These are phyloP conservation scores for Pseudotsuga menziesii DNA, from an alignment of 75 land plant species.

Conservation along the genomic window DNA sequence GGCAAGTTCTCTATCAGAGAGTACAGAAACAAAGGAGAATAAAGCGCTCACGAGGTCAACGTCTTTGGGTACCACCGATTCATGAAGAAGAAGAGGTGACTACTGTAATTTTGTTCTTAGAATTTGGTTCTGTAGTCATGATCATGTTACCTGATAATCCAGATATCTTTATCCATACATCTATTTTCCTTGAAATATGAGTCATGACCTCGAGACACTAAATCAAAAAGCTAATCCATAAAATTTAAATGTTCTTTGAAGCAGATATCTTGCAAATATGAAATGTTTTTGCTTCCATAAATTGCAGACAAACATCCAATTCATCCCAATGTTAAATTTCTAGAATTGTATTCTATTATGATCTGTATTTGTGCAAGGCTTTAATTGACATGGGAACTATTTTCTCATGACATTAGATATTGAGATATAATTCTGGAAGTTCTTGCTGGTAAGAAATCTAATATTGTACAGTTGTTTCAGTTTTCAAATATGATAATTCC, in stretches of 20 bases:
- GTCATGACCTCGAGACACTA: not conserved
- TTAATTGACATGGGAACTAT: not conserved
- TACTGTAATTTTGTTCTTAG: not conserved
- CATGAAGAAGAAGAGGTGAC: conserved; percentile 84
- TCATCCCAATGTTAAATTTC: no score
- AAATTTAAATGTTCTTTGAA: not conserved
- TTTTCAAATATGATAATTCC: not conserved
- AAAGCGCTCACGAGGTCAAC: conserved; percentile 88
- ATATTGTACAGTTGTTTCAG: not conserved
- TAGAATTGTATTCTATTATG: conserved; percentile 1
- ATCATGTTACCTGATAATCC: not conserved
- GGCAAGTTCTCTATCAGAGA: conserved; percentile 92
- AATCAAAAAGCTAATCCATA: not conserved
- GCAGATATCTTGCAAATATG: not conserved
- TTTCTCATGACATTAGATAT: not conserved
- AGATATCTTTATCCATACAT: not conserved
- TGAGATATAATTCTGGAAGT: not conserved
- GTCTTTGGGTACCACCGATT: conserved; percentile 91
- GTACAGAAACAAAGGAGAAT: conserved; percentile 94
- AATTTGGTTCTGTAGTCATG: not conserved
- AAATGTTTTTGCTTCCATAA: not conserved
- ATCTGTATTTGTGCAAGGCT: not conserved
- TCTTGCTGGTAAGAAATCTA: not conserved
- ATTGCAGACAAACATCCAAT: not conserved
- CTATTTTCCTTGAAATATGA: conserved; percentile 6